phyloP scores from a whole-genome alignment of 768 basidiomycete genomes.

The Boletus sp. region DNA sequence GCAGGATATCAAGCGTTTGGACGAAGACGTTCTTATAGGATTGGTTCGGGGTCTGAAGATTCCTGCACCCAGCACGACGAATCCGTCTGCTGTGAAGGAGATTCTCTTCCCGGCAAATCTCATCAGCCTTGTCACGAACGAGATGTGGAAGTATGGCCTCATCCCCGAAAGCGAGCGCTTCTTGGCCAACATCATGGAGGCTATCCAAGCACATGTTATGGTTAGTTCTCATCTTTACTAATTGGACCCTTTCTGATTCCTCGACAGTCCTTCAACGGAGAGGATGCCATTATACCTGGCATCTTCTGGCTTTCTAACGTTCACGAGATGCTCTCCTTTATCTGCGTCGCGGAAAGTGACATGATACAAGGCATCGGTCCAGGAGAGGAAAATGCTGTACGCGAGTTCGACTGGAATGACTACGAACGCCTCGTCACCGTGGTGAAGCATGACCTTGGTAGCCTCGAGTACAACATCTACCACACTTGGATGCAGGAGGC shows the following conservation, averaged over 20 bases:
- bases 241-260: constrained; percentile 5
- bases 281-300: constrained; percentile 94
- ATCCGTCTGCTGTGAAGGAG: constrained; percentile 93
- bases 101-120: constrained; percentile 98
- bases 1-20: constrained; percentile 85
- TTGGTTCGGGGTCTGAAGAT: constrained; percentile 92
- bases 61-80: constrained; percentile 84
- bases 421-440: constrained; percentile 97
- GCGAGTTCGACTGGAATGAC: constrained; percentile 94
- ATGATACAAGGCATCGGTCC: constrained; percentile 98
- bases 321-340: constrained; percentile 98
- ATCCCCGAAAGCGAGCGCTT: constrained; percentile 97
- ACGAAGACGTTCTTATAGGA: constrained; percentile 91
- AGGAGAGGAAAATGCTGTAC: constrained; percentile 87
- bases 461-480: constrained; percentile 98
- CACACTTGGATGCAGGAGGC: constrained; percentile 99
- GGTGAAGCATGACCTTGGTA: constrained; percentile 98
- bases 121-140: constrained; percentile 96
- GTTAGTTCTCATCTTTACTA: constrained; percentile 46
- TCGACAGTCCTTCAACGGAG: constrained; percentile 78
- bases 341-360: constrained; percentile 98
- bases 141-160: constrained; percentile 99
- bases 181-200: constrained; percentile 98
- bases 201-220: constrained; percentile 96
- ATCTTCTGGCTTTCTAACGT: constrained; percentile 99